Evolutionary conservation across 2,329 filamentous ascomycete species (phyloP).

Genomic region (Ceratocystiopsis sp.): DNA sequence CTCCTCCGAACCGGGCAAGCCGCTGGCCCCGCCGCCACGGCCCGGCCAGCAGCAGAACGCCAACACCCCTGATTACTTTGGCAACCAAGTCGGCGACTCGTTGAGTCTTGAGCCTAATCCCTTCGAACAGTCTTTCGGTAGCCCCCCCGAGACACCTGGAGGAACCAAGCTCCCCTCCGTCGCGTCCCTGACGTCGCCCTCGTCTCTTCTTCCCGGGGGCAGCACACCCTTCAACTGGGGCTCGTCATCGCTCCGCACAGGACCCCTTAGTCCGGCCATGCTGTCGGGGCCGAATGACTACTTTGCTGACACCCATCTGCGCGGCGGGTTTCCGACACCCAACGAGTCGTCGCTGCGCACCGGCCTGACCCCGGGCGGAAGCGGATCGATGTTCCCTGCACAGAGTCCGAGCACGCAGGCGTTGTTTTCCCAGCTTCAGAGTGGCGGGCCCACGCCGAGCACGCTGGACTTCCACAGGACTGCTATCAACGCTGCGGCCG

Average conservation of each 20-base stretch:
- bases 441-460: conserved; percentile 70
- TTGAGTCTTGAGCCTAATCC: conserved; percentile 81
- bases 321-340: conserved; percentile 78
- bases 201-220: conserved; percentile 57
- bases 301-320: conserved; percentile 64
- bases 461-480: conserved; percentile 92
- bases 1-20: conserved; percentile 39
- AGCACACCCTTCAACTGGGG: conserved; percentile 66
- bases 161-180: conserved; percentile 74
- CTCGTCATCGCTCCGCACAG: conserved; percentile 70
- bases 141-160: conserved; percentile 60
- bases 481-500: conserved; percentile 62
- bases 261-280: conserved; percentile 93
- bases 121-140: conserved; percentile 85
- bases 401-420: conserved; percentile 77
- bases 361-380: conserved; percentile 82
- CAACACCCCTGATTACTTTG: conserved; percentile 54
- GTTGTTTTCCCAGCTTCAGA: conserved; percentile 61
- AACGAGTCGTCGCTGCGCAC: conserved; percentile 91
- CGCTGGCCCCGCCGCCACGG: conserved; percentile 55
- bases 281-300: conserved; percentile 84
- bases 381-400: conserved; percentile 92
- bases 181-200: conserved; percentile 78
- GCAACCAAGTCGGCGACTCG: conserved; percentile 33
- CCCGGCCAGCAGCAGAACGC: conserved; percentile 28